Base-by-base conservation (phyloP, 2,329 filamentous ascomycete species). In the Cadophora sp. region DNA sequence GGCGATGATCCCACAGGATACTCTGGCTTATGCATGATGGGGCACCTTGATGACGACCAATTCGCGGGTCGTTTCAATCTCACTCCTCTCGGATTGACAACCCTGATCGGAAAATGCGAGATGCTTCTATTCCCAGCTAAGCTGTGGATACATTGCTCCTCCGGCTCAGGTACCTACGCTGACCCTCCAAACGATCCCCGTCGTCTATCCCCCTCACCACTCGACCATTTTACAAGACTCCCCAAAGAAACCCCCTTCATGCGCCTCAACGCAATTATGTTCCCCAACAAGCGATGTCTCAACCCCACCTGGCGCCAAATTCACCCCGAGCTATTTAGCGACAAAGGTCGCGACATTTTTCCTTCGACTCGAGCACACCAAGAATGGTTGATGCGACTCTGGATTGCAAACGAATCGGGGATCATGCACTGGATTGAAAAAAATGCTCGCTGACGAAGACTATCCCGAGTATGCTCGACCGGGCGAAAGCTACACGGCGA, bases 301-400 rank as follows among this genome's bases (percentile, higher is more conserved):
- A 29, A 40, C 9, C 34, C 58, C 3, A 60, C 34, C 26, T 46
- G 40, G 40, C 34, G n/a, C 9, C 58, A 43, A 26, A 27, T 46
- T n/a, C 58, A 43, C 12, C 34, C 14, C 0, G 34, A 60, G 16
- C 16, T 60, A 8, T 60, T 11, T 11, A 19, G 24, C 8, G 58
- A 43, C 2, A 60, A 26, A 24, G 24, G 22, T 40, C 40, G n/a
- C 58, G 29, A 26, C 53, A 56, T 56, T 11, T 56, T n/a, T 4
- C 16, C 27, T 16, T 56, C 53, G 3, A 22, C 19, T 7, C 14
- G 26, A 56, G 29, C 29, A 1, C 58, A 60, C 22, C 58, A 46
- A 31, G 58, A 60, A 46, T 60, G 58, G 58, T 43, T 60, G 37
- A 46, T 46, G 34, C 11, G 58, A 40, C n/a, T 60, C 7, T 43